Conservation (phyloP, 2,329 filamentous ascomycete genomes). For the Aspergillus luchuensis region DNA sequence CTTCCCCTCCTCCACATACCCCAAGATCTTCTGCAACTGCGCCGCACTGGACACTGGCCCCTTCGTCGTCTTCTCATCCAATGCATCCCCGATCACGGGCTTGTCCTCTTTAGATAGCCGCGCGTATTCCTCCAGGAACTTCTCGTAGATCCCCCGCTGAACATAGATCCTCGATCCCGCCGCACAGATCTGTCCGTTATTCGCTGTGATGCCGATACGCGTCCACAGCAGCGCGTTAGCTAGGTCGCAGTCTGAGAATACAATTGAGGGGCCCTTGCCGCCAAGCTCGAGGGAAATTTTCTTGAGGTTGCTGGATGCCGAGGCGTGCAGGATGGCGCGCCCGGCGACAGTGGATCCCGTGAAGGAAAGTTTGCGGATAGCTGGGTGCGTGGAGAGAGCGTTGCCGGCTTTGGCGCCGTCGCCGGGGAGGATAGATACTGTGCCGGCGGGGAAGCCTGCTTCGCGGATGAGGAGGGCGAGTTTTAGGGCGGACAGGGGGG, state of each 20-base stretch:
- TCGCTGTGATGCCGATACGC: conserved; percentile 31
- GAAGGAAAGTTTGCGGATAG: conserved; percentile 38
- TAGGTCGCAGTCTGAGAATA: conserved; percentile 39
- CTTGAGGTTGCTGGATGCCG: conserved; percentile 37
- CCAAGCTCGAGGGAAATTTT: conserved; percentile 39
- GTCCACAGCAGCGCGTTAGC: conserved; percentile 36
- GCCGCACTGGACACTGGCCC: conserved; percentile 25
- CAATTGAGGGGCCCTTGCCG: conserved; percentile 37
- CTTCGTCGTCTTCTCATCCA: conserved; percentile 26
- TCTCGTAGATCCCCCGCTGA: conserved; percentile 34
- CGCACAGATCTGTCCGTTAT: conserved; percentile 38
- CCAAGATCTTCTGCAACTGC: conserved; percentile 28
- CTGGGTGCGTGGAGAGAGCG: conserved; percentile 32
- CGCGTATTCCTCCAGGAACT: conserved; percentile 37
- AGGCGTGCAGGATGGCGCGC: conserved; percentile 31
- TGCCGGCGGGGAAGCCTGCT: conserved; percentile 59
- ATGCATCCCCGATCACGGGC: conserved; percentile 23
- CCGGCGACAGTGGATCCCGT: conserved; percentile 36
- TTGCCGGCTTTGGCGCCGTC: conserved; percentile 60
- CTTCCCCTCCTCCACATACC: conserved; percentile 28
- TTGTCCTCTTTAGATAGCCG: conserved; percentile 57
- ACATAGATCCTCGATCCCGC: conserved; percentile 38
- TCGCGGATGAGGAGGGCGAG: conserved; percentile 51
- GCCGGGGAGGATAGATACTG: conserved; percentile 61
- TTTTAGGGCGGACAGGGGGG: conserved; percentile 53